phyloP scores from a whole-genome alignment of 2,329 filamentous ascomycete genomes.

The Colletotrichum sp. region DNA sequence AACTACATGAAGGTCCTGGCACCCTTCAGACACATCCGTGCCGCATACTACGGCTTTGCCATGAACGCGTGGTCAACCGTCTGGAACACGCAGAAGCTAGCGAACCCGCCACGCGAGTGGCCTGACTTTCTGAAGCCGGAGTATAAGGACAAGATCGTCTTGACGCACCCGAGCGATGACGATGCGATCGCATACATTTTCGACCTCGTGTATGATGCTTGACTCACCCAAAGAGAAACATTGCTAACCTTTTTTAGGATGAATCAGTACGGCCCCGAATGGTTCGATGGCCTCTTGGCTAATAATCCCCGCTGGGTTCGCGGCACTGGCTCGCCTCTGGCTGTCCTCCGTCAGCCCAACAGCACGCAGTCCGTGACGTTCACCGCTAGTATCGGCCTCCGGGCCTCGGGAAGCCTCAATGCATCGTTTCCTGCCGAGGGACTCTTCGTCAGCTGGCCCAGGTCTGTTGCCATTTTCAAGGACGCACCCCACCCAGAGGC shows the following conservation, averaged over 20 bases:
- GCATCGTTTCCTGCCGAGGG: slow-evolving; percentile 36
- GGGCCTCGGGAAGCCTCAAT: slow-evolving; percentile 22
- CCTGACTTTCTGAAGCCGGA: slow-evolving; percentile 50
- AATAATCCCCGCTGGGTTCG: slow-evolving; percentile 60
- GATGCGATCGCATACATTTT: slow-evolving; percentile 58
- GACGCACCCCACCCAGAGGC: slow-evolving; percentile 52
- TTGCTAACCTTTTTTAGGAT: slow-evolving; percentile 27
- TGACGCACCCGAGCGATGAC: slow-evolving; percentile 64
- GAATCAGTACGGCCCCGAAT: slow-evolving; percentile 44
- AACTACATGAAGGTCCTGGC: slow-evolving; percentile 44
- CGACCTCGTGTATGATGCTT: slow-evolving; percentile 46
- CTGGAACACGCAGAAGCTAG: slow-evolving; percentile 39
- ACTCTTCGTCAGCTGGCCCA: slow-evolving; percentile 51
- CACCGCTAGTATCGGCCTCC: slow-evolving; percentile 26
- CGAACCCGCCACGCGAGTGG: slow-evolving; percentile 40
- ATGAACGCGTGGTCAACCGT: slow-evolving; percentile 42
- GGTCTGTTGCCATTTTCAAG: slow-evolving; percentile 51
- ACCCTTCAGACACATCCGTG: slow-evolving; percentile 44
- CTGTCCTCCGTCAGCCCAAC: slow-evolving; percentile 36
- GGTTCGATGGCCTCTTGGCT: slow-evolving; percentile 50
- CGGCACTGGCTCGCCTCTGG: slow-evolving; percentile 47
- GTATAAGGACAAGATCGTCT: slow-evolving; percentile 56
- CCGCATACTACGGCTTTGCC: slow-evolving; percentile 44
- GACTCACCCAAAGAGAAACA: not conserved
- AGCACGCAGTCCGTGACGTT: slow-evolving; percentile 37